Percentiles rank a stretch among this genome's conserved stretches.
These are phyloP conservation scores for Groenewaldozyma auringiensis DNA, from an alignment of 1,139 yeast genomes.

Conservation along the genomic window DNA sequence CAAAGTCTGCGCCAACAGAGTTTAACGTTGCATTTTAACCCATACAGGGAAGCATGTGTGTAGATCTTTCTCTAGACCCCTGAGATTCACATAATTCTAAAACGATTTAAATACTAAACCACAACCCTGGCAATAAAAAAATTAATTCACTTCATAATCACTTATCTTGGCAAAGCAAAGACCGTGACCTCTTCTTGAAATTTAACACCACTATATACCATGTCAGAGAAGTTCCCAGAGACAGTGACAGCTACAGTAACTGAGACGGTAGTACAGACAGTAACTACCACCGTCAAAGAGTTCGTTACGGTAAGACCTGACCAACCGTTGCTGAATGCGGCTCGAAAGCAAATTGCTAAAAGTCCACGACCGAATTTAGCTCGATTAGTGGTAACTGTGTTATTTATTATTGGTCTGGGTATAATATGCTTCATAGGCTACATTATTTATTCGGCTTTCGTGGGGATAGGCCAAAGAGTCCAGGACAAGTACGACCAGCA, in stretches of 20 bases:
- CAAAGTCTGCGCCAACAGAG: no score
- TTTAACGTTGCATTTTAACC: no score
- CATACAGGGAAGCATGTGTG: no score
- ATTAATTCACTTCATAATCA: no score
- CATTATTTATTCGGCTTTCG: constrained; percentile 11
- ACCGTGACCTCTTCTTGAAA: no score
- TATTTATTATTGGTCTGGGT: constrained; percentile 2
- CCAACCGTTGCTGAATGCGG: not conserved
- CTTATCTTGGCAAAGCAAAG: no score
- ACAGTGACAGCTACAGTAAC: constrained; percentile 7
- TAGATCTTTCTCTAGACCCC: no score
- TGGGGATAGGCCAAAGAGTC: constrained; percentile 9
- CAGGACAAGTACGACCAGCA: constrained; percentile 12
- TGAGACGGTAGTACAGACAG: constrained; percentile 4
- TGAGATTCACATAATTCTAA: no score
- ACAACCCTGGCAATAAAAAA: no score
- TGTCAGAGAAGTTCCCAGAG: no score
- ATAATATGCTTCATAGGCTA: constrained; percentile 8
- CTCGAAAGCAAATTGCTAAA: not conserved
- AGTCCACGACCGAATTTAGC: constrained; percentile 1
- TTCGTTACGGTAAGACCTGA: not conserved
- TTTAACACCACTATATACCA: no score
- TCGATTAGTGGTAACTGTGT: constrained; percentile 4
- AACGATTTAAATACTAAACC: no score
- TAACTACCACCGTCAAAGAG: not conserved